Base-by-base conservation (phyloP, 345 rosid genomes). In the Dipteronia dyeriana region DNA sequence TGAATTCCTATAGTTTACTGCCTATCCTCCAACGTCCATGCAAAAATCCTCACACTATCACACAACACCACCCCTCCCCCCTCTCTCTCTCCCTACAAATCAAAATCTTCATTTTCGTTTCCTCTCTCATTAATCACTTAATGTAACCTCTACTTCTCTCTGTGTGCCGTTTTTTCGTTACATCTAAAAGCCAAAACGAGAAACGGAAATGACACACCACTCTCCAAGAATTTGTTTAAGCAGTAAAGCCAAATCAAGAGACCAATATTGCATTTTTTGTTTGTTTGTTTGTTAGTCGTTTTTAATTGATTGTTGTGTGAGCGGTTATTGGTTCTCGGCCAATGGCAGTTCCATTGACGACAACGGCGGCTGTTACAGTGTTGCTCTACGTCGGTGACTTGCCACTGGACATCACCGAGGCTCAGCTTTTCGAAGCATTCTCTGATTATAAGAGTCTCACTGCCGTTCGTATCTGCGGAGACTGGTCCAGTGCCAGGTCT, bases 331-430 rank as follows among this genome's bases (percentile, higher is more conserved):
- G 29, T 38, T 65, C 12, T 41, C 20, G 51, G 26, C 25, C 41
- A 76, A 88, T 86, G 94, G 91, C 90, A 80, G 83, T 77, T 83
- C 80, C 87, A 53, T 67, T 85, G 69, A 54, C 87, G 76, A 79
- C 77, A 3, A 72, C 83, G 76, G 71, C 76, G 66, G 68, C 87
- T 47, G 78, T 87, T 12, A 66, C 80, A 49, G 85, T 83, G 65
- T 90, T 94, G 34, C 83, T 91, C 41, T 90, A 90, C 83, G 91
- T 94, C 13, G 97, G 97, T 3, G 95, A 94, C 81, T 82, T 94
- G 73, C 92, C 87, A 70, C 92, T 89, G 4, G 87, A 81, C 78
- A 85, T 89, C 45, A 84, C 90, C 19, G 92, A 94, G 49, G 84
- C 78, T 1, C 57, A 71, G 25, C 94, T 94, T 49, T 74, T 67